Percentiles rank a stretch among this genome's conserved stretches.
Evolutionary conservation across 192 early-diverging fungal genomes (phyloP).

Genomic region (Gigaspora rosea): DNA sequence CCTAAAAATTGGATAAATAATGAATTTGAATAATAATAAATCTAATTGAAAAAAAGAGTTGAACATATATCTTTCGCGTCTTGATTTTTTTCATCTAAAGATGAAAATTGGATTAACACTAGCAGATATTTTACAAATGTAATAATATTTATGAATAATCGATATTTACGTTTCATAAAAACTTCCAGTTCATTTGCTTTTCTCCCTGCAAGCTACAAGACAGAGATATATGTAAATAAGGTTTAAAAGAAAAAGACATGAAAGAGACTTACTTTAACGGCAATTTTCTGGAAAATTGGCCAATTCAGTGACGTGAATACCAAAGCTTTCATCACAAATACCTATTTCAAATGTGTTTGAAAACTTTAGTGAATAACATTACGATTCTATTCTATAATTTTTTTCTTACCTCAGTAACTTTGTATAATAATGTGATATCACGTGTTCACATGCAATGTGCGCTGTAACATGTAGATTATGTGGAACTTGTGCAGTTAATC

Average conservation of each 20-base stretch:
- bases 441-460: too few species aligned
- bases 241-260: too few species aligned
- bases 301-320: constrained; percentile 96
- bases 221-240: too few species aligned
- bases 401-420: too few species aligned
- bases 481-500: too few species aligned
- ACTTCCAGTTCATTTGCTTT: constrained; percentile 92
- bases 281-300: constrained; percentile 88
- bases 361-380: too few species aligned
- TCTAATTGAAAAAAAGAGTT: constrained; percentile 33
- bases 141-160: constrained; percentile 1
- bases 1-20: constrained; percentile 29
- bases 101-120: constrained; percentile 31
- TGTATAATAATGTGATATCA: too few species aligned
- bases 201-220: constrained; percentile 67
- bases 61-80: constrained; percentile 39
- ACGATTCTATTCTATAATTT: too few species aligned
- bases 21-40: background rate
- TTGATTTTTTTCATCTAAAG: constrained; percentile 2
- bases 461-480: too few species aligned
- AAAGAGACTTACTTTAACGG: too few species aligned
- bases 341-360: too few species aligned
- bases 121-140: constrained; percentile 4
- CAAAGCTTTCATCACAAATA: too few species aligned
- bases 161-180: constrained; percentile 46